phyloP scores from a whole-genome alignment of 1,284 basidiomycete genomes.

The Fistulinella cinereoalba region DNA sequence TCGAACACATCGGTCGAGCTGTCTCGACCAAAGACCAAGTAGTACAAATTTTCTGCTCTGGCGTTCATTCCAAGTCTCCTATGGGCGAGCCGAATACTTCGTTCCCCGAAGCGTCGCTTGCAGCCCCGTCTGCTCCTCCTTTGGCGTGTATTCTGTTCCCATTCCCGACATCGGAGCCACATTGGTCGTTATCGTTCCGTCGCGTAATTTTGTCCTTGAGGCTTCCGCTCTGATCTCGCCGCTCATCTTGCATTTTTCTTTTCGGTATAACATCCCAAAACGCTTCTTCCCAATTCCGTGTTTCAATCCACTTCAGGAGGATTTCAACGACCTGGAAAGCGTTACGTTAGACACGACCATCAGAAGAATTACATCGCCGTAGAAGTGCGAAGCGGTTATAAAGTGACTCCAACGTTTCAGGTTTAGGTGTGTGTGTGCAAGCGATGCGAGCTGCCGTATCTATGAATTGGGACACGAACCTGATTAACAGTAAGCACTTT shows the following conservation, averaged over 20 bases:
- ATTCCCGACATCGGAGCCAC: background rate
- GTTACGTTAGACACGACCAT: conserved; percentile 2
- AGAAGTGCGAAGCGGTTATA: no score
- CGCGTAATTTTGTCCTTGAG: background rate
- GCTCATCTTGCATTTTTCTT: conserved; percentile 64
- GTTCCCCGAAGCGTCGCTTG: background rate
- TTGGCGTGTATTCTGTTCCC: background rate
- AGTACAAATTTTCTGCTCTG: background rate
- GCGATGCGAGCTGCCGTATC: background rate
- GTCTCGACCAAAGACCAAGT: no score
- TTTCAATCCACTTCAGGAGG: conserved; percentile 84
- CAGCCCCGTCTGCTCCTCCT: background rate
- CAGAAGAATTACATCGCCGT: background rate
- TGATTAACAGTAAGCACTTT: conserved; percentile 99
- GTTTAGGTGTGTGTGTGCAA: background rate
- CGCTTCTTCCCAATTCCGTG: conserved; percentile 78
- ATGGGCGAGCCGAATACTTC: background rate
- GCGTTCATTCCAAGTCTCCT: background rate
- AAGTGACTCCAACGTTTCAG: no score
- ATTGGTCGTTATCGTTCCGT: background rate
- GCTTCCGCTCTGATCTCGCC: conserved; percentile 1
- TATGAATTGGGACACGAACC: conserved; percentile 25
- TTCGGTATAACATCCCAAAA: conserved; percentile 85
- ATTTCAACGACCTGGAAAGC: conserved; percentile 76
- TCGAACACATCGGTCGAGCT: no score